Evolutionary conservation across 2,329 filamentous ascomycete genomes (phyloP), one percentile per base, ranked within the genome.

Genomic region (Incumbomyces lentus): DNA sequence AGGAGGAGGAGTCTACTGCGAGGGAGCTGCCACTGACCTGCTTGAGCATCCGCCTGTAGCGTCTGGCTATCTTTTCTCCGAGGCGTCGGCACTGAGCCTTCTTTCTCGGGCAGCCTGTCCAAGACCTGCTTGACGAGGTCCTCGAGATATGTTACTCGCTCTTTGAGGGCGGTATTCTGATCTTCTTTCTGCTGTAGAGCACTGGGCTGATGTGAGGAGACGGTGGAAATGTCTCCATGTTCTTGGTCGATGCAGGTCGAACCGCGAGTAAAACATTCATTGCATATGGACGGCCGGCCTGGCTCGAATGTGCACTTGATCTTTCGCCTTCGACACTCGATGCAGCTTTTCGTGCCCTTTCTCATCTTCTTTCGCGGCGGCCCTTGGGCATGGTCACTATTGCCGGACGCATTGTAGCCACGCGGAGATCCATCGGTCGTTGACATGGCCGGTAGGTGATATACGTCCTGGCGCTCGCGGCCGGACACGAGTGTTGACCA

Each of bases 331-430:
- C 66, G 57, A 63, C 66, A 68, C 57, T 68, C 65, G 40, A 58
- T 54, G 54, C 66, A 68, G 49, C 65, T 68, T 49, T 63, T 67
- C 17, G 66, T 68, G 16, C 66, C 66, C 37, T 68, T 68, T 37
- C 66, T 57, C 64, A 68, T 67, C 50, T 60, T 67, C 55, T 68
- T 68, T 30, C 60, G 60, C n/a, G 63, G 57, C 2, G 61, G 64
- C 1, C 56, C 64, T 38, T 62, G 57, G 8, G 45, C 43, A 39
- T 65, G 48, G 39, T 51, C 57, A n/a, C 30, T n/a, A n/a, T n/a
- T 26, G n/a, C 40, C 31, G 14, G 19, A 10, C 14, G 34, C 34
- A 29, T 22, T 18, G 31, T 45, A 33, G 8, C 29, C 33, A 35
- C 6, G 13, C 4, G 33, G 33, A 35, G 33, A 35, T 4, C 33